A percentile compares a stretch with the other conserved stretches of the same genome.
These are phyloP conservation scores for Saccharomyces paradoxus DNA, from an alignment of 805 yeast genomes.

Conservation along the genomic window DNA sequence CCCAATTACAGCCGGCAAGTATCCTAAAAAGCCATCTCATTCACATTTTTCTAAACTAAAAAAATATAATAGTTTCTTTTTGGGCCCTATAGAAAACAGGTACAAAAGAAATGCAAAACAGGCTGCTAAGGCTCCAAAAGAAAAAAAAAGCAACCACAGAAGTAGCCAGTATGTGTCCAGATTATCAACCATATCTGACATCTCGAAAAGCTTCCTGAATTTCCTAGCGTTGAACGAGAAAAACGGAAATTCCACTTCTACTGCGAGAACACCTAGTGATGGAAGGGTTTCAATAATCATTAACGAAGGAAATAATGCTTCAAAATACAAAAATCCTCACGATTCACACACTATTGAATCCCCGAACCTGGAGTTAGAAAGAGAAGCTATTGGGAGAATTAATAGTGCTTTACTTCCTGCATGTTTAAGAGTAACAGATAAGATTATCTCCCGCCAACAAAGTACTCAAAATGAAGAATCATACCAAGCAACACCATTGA, in stretches of 20 bases:
- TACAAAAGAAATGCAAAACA: not conserved
- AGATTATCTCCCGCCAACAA: conserved; percentile 3
- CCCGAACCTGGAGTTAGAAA: conserved; percentile 20
- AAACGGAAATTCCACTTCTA: not conserved
- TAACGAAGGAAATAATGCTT: not conserved
- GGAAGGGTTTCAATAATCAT: not conserved
- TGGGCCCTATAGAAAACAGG: not conserved
- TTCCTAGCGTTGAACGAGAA: conserved; percentile 2
- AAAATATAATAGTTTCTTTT: not conserved
- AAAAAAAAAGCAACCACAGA: not conserved
- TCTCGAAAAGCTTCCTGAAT: conserved; percentile 20
- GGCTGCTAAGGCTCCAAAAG: not conserved
- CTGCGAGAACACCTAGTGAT: not conserved
- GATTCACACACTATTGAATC: not conserved
- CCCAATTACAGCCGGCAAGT: not conserved
- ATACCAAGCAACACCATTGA: conserved; percentile 2
- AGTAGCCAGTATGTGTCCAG: conserved; percentile 18
- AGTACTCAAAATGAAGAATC: not conserved
- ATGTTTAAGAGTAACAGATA: conserved; percentile 9
- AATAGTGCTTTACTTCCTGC: conserved; percentile 29
- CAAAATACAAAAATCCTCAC: not conserved
- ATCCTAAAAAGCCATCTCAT: not conserved
- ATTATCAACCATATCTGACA: conserved; percentile 26
- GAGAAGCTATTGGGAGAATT: conserved; percentile 24
- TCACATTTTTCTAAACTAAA: not conserved